phyloP scores from a whole-genome alignment of 1,139 yeast genomes.

The Debaryomycetaceae sp. region DNA sequence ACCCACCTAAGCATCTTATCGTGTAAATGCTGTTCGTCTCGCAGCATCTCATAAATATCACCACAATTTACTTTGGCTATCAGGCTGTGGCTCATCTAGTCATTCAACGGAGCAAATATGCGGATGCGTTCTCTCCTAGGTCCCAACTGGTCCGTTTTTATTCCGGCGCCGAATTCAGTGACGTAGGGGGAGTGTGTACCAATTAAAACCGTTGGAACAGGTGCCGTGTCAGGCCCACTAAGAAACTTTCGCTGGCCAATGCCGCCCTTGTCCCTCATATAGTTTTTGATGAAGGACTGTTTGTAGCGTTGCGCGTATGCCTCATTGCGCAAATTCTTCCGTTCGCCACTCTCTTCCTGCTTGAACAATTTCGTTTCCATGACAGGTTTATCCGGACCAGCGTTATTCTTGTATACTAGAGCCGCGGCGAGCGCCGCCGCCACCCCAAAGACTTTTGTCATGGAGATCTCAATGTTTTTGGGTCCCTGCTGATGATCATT shows the following conservation, averaged over 20 bases:
- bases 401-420: conserved; percentile 29
- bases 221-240: conserved; percentile 19
- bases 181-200: conserved; percentile 36
- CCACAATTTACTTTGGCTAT: too few relatives aligned
- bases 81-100: too few relatives aligned
- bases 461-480: conserved; percentile 27
- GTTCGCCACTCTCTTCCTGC: conserved; percentile 20
- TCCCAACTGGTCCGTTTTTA: conserved; percentile 33
- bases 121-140: conserved; percentile 36
- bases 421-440: conserved; percentile 31
- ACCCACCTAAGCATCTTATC: too few relatives aligned
- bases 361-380: conserved; percentile 30
- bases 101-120: conserved; percentile 27
- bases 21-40: too few relatives aligned
- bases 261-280: conserved; percentile 38
- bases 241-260: conserved; percentile 34
- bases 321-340: conserved; percentile 27
- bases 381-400: conserved; percentile 26
- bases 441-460: conserved; percentile 31
- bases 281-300: conserved; percentile 31
- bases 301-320: conserved; percentile 29
- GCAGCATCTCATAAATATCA: too few relatives aligned
- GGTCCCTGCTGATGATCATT: conserved; percentile 15
- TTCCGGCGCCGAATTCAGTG: conserved; percentile 35
- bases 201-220: conserved; percentile 24